Base-by-base conservation (phyloP, 2,329 filamentous ascomycete species). In the Ceratocystis variospora region DNA sequence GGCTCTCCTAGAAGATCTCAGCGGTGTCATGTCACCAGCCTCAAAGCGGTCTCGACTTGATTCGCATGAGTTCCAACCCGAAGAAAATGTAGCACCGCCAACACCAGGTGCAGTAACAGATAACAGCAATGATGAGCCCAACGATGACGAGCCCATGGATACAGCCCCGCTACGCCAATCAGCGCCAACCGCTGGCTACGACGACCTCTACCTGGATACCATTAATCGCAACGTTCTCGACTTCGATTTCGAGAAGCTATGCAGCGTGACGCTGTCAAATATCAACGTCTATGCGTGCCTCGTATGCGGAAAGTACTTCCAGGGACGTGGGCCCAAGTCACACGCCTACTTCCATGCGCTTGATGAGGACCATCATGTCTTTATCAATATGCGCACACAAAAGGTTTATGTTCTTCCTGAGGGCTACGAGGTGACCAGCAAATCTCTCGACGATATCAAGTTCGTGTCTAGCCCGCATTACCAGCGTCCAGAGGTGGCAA, bases 261-360 rank as follows among this genome's bases (percentile, higher is more conserved):
- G 94, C 78, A 97, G 93, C 28, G 83, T 99, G 70, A 96, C 90
- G 44, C 82, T 99, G 6, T 96, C 92, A 62, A 97, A 97, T 75
- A 96, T 97, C 78, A 99, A 99, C 74, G 92, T 99, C 57, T 99
- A 99, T 75, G 94, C 94, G 8, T 99, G 94, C 73, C 83, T 99
- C 10, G 89, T 97, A 0, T 99, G 94, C 75, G 94, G 94, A n/a
- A 93, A 90, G 75, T 99, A 99, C 79, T 99, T 88, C 75, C 91
- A 96, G 76, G 94, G 94, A 64, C 84, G 94, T 71, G 94, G 94
- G 0, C 88, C 89, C 17, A 96, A 94, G 74, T 96, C 93, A 64
- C 89, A 96, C 76, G 94, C 94, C 71, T 99, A 99, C 77, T 96
- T 96, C 75, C 94, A 99, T 79, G 89, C 93, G 68, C 85, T 99